Evolutionary conservation across 148 eudicot species (phyloP).

Genomic region (Rhododendron ovatum): DNA sequence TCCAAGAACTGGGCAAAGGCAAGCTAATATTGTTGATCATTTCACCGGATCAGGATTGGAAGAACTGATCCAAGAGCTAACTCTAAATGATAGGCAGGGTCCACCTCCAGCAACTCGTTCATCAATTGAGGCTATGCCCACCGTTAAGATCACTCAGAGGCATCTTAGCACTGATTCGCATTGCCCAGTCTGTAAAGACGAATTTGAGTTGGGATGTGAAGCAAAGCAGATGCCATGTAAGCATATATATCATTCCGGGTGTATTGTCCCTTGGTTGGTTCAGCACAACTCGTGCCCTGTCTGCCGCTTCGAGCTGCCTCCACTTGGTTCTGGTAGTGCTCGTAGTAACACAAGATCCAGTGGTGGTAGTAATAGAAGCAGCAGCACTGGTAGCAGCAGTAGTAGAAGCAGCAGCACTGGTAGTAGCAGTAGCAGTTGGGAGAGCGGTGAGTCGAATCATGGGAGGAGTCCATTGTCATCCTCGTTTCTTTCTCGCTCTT

Average conservation of each 20-base stretch:
- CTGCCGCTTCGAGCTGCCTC: constrained; percentile 77
- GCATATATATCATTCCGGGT: constrained; percentile 80
- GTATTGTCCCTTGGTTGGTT: constrained; percentile 91
- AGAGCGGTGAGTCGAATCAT: constrained; percentile 30
- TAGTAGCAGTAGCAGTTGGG: constrained; percentile 27
- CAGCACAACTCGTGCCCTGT: constrained; percentile 97
- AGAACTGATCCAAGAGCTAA: constrained; percentile 75
- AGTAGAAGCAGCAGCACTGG: constrained; percentile 15
- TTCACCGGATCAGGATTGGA: constrained; percentile 71
- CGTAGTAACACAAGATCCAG: constrained; percentile 26
- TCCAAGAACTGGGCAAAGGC: constrained; percentile 53
- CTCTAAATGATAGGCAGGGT: constrained; percentile 61
- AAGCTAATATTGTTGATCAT: constrained; percentile 53
- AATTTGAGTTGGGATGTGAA: constrained; percentile 69
- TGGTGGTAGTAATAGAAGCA: constrained; percentile 15
- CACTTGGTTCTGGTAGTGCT: constrained; percentile 36
- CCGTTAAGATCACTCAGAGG: constrained; percentile 56
- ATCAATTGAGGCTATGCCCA: constrained; percentile 88
- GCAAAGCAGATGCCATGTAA: constrained; percentile 94
- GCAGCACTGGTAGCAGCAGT: constrained; percentile 4
- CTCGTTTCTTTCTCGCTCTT: constrained; percentile 76
- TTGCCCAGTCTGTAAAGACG: constrained; percentile 91
- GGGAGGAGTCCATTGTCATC: constrained; percentile 65
- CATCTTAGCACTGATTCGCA: constrained; percentile 78
- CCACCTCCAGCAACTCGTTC: constrained; percentile 89